Evolutionary conservation across 1,284 basidiomycete species (phyloP).

Genomic region (Cryptococcus sp.): DNA sequence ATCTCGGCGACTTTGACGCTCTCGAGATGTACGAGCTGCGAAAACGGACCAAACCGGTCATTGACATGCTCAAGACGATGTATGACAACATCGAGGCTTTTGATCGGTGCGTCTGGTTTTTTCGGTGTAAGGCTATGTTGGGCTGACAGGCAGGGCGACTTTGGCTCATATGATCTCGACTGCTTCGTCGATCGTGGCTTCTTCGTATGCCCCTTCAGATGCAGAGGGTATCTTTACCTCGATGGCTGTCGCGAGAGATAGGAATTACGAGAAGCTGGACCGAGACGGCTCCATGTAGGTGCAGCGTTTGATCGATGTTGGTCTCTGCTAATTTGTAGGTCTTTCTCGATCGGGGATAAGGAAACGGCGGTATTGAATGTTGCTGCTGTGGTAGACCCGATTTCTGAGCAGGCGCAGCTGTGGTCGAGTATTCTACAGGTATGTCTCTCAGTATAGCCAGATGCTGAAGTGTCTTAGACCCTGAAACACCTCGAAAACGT

Average conservation of each 20-base stretch:
- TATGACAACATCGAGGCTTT: slow-evolving; percentile 47
- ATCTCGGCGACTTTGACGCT: slow-evolving; percentile 60
- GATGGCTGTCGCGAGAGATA: slow-evolving; percentile 49
- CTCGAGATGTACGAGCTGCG: slow-evolving; percentile 66
- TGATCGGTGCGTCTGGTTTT: slow-evolving; percentile 51
- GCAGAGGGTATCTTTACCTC: slow-evolving; percentile 66
- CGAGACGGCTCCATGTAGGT: slow-evolving; percentile 58
- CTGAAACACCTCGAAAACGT: slow-evolving; percentile 50
- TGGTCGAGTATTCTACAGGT: slow-evolving; percentile 76
- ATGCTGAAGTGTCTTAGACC: slow-evolving; percentile 35
- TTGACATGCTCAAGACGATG: slow-evolving; percentile 58
- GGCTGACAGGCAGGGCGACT: slow-evolving; percentile 48
- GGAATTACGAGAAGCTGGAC: slow-evolving; percentile 58
- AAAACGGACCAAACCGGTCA: slow-evolving; percentile 63
- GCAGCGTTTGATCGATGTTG: neutral
- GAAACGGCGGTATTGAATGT: slow-evolving; percentile 65
- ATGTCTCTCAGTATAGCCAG: slow-evolving; percentile 20
- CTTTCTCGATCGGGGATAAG: slow-evolving; percentile 65
- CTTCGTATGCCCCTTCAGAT: slow-evolving; percentile 59
- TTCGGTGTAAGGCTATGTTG: too few relatives aligned
- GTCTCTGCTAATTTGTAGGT: slow-evolving; percentile 48
- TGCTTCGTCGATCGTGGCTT: slow-evolving; percentile 64
- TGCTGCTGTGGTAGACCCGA: slow-evolving; percentile 72
- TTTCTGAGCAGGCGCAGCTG: slow-evolving; percentile 76
- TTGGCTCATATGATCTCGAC: slow-evolving; percentile 59